These are phyloP conservation scores for Lepiota brunneoincarnata DNA, from an alignment of 768 basidiomycete species.

Conservation along the genomic window DNA sequence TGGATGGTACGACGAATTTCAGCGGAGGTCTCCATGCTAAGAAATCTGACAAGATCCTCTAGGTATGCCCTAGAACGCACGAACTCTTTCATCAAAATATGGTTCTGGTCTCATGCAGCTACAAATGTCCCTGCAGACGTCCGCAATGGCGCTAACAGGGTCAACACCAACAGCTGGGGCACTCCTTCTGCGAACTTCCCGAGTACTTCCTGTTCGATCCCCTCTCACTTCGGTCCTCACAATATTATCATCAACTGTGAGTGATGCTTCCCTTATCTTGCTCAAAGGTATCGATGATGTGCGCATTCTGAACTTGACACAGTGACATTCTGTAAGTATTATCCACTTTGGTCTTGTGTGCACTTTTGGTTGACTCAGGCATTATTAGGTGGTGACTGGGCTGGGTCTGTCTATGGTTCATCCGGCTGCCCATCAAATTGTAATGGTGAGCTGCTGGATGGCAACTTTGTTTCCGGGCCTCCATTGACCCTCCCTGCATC, in stretches of 20 bases:
- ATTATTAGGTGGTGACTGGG: conserved; percentile 15
- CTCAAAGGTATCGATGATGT: not conserved
- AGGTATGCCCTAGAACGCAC: conserved; percentile 60
- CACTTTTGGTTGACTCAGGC: not conserved
- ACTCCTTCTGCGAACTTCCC: conserved; percentile 56
- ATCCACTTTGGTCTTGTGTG: not conserved
- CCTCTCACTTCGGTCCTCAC: conserved; percentile 47
- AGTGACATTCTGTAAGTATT: conserved; percentile 53
- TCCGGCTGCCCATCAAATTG: conserved; percentile 14
- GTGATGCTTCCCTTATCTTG: conserved; percentile 9
- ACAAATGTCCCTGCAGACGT: conserved; percentile 39
- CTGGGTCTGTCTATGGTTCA: conserved; percentile 4
- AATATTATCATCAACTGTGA: conserved; percentile 56
- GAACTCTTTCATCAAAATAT: conserved; percentile 47
- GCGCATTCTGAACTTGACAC: not conserved
- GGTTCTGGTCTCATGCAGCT: conserved; percentile 57
- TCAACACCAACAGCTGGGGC: conserved; percentile 48
- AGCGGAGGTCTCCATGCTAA: not conserved
- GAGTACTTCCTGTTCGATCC: conserved; percentile 50
- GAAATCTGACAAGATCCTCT: not conserved
- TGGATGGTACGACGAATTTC: conserved; percentile 42
- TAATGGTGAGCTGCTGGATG: not conserved
- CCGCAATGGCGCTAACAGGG: conserved; percentile 21
- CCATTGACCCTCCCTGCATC: conserved; percentile 6
- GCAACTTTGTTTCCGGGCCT: not conserved